phyloP scores from a whole-genome alignment of 352 stramenopile species.

The Globisporangium abappressorium region DNA sequence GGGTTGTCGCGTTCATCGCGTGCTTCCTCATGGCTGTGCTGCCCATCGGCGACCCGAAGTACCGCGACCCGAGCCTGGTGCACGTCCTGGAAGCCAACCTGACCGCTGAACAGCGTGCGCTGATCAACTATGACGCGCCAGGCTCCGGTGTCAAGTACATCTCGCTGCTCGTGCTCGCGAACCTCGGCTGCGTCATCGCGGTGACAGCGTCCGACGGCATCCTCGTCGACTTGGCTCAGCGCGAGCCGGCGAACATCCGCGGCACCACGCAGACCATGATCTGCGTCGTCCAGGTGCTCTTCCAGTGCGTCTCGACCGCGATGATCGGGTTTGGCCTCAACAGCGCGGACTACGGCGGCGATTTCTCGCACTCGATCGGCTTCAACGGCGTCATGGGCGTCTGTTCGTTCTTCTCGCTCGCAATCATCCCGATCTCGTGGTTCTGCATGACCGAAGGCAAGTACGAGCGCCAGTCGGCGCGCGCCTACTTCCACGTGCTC shows the following conservation, averaged over 20 bases:
- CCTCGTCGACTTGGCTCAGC: constrained; percentile 57
- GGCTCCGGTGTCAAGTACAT: constrained; percentile 45
- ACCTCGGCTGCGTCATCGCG: constrained; percentile 51
- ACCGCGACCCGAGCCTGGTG: constrained; percentile 35
- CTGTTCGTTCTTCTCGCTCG: constrained; percentile 31
- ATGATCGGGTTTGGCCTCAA: too few species aligned
- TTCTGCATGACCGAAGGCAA: constrained; percentile 50
- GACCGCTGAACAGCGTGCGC: constrained; percentile 26
- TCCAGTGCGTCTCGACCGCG: too few species aligned
- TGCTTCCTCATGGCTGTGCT: constrained; percentile 37
- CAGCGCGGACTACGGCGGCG: constrained; percentile 34
- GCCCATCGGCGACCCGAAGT: constrained; percentile 49
- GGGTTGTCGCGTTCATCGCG: constrained; percentile 32
- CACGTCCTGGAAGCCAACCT: constrained; percentile 26
- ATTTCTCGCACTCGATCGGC: constrained; percentile 43
- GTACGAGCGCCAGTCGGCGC: constrained; percentile 19
- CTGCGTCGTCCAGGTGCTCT: constrained; percentile 24
- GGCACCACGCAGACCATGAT: constrained; percentile 60
- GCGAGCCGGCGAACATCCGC: constrained; percentile 44
- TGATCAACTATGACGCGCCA: constrained; percentile 27
- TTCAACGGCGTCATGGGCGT: constrained; percentile 53
- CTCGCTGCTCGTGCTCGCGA: constrained; percentile 52
- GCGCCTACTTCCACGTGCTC: constrained; percentile 21
- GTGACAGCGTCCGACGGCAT: constrained; percentile 48
- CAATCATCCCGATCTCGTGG: constrained; percentile 38